phyloP scores from a whole-genome alignment of 257 asterid genomes.

The Hygrophila difformis region DNA sequence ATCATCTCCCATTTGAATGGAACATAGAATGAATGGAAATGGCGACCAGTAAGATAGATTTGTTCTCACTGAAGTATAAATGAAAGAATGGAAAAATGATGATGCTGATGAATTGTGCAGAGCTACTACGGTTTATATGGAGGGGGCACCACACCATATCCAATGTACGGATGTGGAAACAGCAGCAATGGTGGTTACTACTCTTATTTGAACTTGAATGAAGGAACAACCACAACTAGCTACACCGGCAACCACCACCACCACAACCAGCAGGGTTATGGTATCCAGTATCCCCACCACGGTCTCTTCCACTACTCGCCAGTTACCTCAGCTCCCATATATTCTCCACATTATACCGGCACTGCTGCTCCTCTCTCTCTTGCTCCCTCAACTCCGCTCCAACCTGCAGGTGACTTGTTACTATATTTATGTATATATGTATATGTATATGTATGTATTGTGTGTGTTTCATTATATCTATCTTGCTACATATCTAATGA shows the following conservation, averaged over 20 bases:
- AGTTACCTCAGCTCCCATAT: slow-evolving; percentile 40
- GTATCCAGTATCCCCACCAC: slow-evolving; percentile 75
- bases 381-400: slow-evolving; percentile 62
- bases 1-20: no score
- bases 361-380: slow-evolving; percentile 45
- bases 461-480: no score
- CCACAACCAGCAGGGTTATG: slow-evolving; percentile 36
- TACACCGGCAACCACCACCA: slow-evolving; percentile 36
- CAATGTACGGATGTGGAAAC: slow-evolving; percentile 54
- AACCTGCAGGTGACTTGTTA: slow-evolving; percentile 44
- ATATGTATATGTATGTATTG: no score
- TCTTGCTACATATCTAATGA: no score
- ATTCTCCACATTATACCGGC: slow-evolving; percentile 62
- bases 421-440: not conserved
- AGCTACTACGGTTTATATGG: slow-evolving; percentile 77
- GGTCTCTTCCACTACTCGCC: slow-evolving; percentile 64
- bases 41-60: no score
- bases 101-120: slow-evolving; percentile 17
- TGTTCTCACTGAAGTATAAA: no score
- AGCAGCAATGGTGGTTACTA: slow-evolving; percentile 56
- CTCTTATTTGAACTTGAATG: slow-evolving; percentile 69
- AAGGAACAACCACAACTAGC: slow-evolving; percentile 43
- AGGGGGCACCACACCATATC: slow-evolving; percentile 59
- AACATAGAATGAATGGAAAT: no score
- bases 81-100: no score